Base-by-base conservation (phyloP, 1,139 yeast species). In the Eremothecium coryli region DNA sequence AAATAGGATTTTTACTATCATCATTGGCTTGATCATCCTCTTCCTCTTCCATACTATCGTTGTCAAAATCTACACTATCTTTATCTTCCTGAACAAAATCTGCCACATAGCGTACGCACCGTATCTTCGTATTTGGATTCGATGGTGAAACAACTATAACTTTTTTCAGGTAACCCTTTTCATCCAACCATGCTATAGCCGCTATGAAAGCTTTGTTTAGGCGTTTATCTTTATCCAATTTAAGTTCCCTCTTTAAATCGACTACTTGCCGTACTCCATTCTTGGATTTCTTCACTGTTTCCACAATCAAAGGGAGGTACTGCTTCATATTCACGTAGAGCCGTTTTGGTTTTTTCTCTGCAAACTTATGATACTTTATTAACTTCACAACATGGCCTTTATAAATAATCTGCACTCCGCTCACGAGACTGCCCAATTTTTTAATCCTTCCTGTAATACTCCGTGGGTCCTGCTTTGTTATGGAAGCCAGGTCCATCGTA, bases 401-500 rank as follows among this genome's bases (percentile, higher is more conserved):
- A 24, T 55, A 60, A 20, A 70, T 59, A 38, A 70, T 45, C 29
- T 56, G 60, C 43, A 53, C 59, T 43, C 68, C 72, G 16, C 58
- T 58, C 4, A 77, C 69, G 16, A 75, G 56, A 14, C 71, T 56
- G 4, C 46, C 73, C 20, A 80, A 55, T 33, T 68, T 66, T 45
- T 71, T 73, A 36, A 78, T 61, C 44, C 90, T 64, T 2, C 74
- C 65, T 0, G 86, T 76, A 26, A 78, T 61, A 36, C 86, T 77
- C 41, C 88, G 64, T n/a, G 78, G 72, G 48, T 80, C 90, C 54
- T 80, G 90, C 5, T 70, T 71, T 0, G 85, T 72, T 11, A 60
- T 63, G 27, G 63, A 62, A 4, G 75, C 69, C 39, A 80, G 58
- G 18, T 72, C 73, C 21, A 73, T 62, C 0, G 86, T 70, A 38